Evolutionary conservation across 176 grass and related monocot species (phyloP), one percentile per base, ranked within the genome.

Genomic region (Musa acuminata): DNA sequence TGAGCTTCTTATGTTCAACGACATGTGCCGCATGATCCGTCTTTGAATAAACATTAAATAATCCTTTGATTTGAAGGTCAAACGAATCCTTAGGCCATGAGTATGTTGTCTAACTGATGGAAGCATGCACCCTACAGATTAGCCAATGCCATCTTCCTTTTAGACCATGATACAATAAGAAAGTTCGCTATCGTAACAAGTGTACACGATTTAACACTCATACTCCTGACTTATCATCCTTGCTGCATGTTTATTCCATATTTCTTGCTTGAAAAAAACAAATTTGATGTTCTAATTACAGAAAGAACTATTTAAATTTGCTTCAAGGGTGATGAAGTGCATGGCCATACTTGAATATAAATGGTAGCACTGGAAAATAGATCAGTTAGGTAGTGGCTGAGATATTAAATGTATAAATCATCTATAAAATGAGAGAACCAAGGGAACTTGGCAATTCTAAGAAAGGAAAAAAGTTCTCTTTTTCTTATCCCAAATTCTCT

Each of bases 51-150:
- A 75, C 78, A 81, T 65, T 1, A 78, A 87, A 72, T 70, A 72
- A 20, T 74, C 85, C 51, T 73, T 67, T 50, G 35, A 62, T 43
- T 80, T 77, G 69, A 84, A 77, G 20, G 51, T 54, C 63, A 67
- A 54, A 83, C 55, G 76, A 67, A 52, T 70, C 79, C 69, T 79
- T 17, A 68, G 62, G 25, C 69, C 67, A 67, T 72, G 62, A 53
- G 49, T 52, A 54, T 48, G 76, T 11, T 77, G 74, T 75, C 80
- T 74, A 71, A 89, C 53, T 55, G 53, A 74, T 25, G 86, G 84
- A 54, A 85, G 67, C 75, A 80, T 69, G 17, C 59, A 82, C 59
- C 83, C 87, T 90, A 71, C 54, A 52, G 58, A 13, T 1, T 27
- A 75, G 52, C n/a, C 17, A 63, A 63, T 49, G 8, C 0, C 16